Base-by-base conservation (phyloP, 1,139 yeast species). In the Lodderomyces orthopsilosis region DNA sequence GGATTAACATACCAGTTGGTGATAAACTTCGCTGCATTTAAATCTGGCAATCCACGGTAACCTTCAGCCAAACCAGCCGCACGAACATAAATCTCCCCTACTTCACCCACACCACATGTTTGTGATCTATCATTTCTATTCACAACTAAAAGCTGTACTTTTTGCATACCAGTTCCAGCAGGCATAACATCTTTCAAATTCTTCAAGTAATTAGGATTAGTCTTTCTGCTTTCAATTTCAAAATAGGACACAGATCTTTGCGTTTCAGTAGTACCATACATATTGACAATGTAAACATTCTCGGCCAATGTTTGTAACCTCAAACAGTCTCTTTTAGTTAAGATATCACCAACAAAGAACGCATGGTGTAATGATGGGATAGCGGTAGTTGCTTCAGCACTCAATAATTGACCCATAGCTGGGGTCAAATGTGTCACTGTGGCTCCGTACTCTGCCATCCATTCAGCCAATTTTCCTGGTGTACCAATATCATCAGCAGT, bases 201-300 rank as follows among this genome's bases (percentile, higher is more conserved):
- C 59, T 82, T 84, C 59, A 94, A 75, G 65, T 87, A 91, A 15
- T 78, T 68, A 19, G 95, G 77, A 60, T 90, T 91, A 32, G 73
- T 62, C 34, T 75, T 63, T 52, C 89, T 75, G 27, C 95, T 81
- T 43, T 88, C 82, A 50, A 94, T 91, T 61, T 89, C 95, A 65
- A 82, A 94, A 67, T 79, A 94, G 0, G 98, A 90, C 15, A 94
- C 99, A 2, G 98, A 90, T 62, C 98, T 81, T 70, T 94, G 99
- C 13, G 98, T 94, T 68, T 94, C 99, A 9, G 99, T 94, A 34
- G 98, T 94, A 59, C 99, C 99, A 63, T 94, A 94, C 99, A 94
- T 94, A 67, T 94, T 94, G 51, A 94, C 95, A 61, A 94, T 91
- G 59, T 68, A 73, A 42, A 89, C 95, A 59, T 93, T 91, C 59